Percentiles rank a stretch among this genome's conserved stretches.
These are phyloP conservation scores for Sordaria brevicollis DNA, from an alignment of 495 filamentous ascomycete species.

Conservation along the genomic window DNA sequence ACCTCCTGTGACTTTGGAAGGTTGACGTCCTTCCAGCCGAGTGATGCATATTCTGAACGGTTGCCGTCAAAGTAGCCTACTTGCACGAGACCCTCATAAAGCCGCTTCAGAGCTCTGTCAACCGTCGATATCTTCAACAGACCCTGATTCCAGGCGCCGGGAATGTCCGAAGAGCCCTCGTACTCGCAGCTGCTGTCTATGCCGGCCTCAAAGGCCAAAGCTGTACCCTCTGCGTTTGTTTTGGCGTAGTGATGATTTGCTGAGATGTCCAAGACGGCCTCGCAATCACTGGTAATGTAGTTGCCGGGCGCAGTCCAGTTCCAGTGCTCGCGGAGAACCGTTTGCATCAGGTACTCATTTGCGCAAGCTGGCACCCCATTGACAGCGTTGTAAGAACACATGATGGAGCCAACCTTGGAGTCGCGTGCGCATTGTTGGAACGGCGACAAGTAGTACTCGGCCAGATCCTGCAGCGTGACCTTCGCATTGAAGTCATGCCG, in stretches of 20 bases:
- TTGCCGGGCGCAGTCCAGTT: conserved; percentile 30
- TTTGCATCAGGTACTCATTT: conserved; percentile 30
- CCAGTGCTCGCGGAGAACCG: conserved; percentile 38
- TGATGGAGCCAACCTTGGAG: conserved; percentile 34
- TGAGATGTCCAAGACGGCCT: conserved; percentile 30
- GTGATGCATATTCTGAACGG: not conserved
- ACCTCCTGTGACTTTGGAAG: conserved; percentile 12
- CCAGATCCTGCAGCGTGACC: conserved; percentile 32
- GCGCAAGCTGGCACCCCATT: conserved; percentile 38
- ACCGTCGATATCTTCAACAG: conserved; percentile 8
- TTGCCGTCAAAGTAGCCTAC: conserved; percentile 26
- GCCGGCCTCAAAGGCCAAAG: conserved; percentile 12
- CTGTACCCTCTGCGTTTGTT: conserved; percentile 15
- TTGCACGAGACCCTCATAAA: conserved; percentile 36
- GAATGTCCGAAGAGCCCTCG: conserved; percentile 11
- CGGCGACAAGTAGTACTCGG: conserved; percentile 37
- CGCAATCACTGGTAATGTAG: conserved; percentile 36
- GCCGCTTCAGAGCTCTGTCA: conserved; percentile 11
- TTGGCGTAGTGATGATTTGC: conserved; percentile 13
- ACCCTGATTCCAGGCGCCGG: conserved; percentile 9
- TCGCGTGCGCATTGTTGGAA: conserved; percentile 37
- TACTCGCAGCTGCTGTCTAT: conserved; percentile 13
- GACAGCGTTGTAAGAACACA: conserved; percentile 40
- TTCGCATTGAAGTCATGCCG: conserved; percentile 27
- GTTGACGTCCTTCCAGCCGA: conserved; percentile 17